Percentiles rank a stretch among this genome's conserved stretches.
Conservation (phyloP, 805 yeast genomes). For the Lachancea meyersii region DNA sequence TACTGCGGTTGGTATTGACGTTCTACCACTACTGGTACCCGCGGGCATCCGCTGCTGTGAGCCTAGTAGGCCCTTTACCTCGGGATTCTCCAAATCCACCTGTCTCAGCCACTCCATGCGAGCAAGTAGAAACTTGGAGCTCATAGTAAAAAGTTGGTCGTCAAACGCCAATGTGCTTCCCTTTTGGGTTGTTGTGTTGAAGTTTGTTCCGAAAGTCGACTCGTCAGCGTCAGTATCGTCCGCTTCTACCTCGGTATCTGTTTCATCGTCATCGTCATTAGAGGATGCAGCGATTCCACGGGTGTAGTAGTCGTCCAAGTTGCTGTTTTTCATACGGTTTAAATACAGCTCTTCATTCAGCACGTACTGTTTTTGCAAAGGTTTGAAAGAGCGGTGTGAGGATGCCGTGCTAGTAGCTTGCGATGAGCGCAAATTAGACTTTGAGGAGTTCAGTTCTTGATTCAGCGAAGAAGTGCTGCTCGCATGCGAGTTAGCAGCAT, state of each 20-base stretch:
- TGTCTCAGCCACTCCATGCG: constrained; percentile 34
- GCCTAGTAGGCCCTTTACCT: constrained; percentile 11
- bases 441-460: constrained; percentile 14
- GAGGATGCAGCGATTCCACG: constrained; percentile 46
- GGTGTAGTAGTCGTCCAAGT: constrained; percentile 65
- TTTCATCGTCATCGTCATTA: constrained; percentile 32
- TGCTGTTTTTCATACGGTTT: constrained; percentile 53
- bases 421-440: constrained; percentile 17
- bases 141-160: constrained; percentile 23
- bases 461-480: constrained; percentile 5
- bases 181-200: constrained; percentile 15
- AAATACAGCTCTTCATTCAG: constrained; percentile 64
- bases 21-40: constrained; percentile 3
- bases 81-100: constrained; percentile 37
- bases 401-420: constrained; percentile 6
- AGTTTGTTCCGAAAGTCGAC: constrained; percentile 19
- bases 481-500: background rate
- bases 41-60: constrained; percentile 4
- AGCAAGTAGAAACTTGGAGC: constrained; percentile 22
- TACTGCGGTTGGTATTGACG: background rate
- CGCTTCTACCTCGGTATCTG: constrained; percentile 27
- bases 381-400: constrained; percentile 16
- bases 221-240: constrained; percentile 30
- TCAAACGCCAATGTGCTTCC: constrained; percentile 13
- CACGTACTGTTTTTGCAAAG: constrained; percentile 27